phyloP scores from a whole-genome alignment of 2,329 filamentous ascomycete genomes.

The Tricladium varicosporioides region DNA sequence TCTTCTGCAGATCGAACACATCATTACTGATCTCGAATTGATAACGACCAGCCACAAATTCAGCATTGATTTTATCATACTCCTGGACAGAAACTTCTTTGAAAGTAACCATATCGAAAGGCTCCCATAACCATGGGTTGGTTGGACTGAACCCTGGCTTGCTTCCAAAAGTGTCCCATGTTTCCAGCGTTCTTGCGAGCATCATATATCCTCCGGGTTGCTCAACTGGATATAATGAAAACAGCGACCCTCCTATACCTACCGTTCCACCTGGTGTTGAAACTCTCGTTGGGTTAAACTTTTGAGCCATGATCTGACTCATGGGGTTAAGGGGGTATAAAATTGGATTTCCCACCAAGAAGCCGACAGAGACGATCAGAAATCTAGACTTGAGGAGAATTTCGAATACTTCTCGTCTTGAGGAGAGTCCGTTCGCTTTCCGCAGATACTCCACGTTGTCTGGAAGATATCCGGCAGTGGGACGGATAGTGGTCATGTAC shows the following conservation, averaged over 20 bases:
- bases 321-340: constrained; percentile 31
- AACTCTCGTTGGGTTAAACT: constrained; percentile 39
- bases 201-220: constrained; percentile 42
- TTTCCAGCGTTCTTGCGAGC: constrained; percentile 35
- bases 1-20: constrained; percentile 33
- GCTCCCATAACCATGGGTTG: constrained; percentile 38
- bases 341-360: constrained; percentile 39
- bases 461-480: constrained; percentile 32
- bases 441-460: constrained; percentile 31
- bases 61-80: constrained; percentile 30
- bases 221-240: constrained; percentile 39
- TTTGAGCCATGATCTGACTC: constrained; percentile 24
- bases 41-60: constrained; percentile 35
- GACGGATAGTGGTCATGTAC: constrained; percentile 32
- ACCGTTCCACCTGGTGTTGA: constrained; percentile 39
- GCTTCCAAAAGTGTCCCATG: constrained; percentile 36
- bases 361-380: constrained; percentile 36
- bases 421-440: constrained; percentile 37
- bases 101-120: constrained; percentile 37
- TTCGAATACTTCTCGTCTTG: constrained; percentile 35
- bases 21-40: constrained; percentile 30
- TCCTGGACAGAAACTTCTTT: constrained; percentile 36
- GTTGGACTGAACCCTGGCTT: constrained; percentile 32
- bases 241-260: constrained; percentile 36
- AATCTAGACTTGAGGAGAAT: constrained; percentile 34